These are phyloP conservation scores for Avena insularis DNA, from an alignment of 176 grass and related monocot species.

Conservation along the genomic window DNA sequence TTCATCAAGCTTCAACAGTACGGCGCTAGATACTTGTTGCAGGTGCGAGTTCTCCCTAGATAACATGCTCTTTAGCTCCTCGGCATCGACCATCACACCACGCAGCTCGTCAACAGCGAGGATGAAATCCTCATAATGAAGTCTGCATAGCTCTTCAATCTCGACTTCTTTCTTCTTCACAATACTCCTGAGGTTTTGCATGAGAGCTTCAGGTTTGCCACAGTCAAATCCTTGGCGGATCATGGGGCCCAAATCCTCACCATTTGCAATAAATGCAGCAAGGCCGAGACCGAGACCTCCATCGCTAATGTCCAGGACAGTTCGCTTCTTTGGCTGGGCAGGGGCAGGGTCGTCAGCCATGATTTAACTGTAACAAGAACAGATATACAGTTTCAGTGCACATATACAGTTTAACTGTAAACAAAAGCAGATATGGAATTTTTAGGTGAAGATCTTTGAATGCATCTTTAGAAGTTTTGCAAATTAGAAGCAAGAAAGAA, in stretches of 20 bases:
- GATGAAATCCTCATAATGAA: slow-evolving; percentile 97
- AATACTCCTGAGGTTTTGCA: slow-evolving; percentile 72
- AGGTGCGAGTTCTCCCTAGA: slow-evolving; percentile 59
- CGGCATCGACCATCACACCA: slow-evolving; percentile 80
- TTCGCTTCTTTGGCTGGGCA: slow-evolving; percentile 65
- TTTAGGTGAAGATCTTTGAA: background rate
- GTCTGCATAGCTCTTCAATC: slow-evolving; percentile 87
- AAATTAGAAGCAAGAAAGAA: background rate
- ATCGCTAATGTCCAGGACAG: slow-evolving; percentile 72
- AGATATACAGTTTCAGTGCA: background rate
- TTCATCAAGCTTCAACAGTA: slow-evolving; percentile 63
- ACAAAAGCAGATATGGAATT: background rate
- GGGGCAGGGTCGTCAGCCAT: slow-evolving; percentile 39
- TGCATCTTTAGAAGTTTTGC: background rate
- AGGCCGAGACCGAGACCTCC: slow-evolving; percentile 65
- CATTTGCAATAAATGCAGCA: slow-evolving; percentile 72
- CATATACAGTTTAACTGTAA: slow-evolving; percentile 46
- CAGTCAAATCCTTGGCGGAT: slow-evolving; percentile 75
- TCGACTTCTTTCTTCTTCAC: slow-evolving; percentile 92
- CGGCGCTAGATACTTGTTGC: slow-evolving; percentile 45
- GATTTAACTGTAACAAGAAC: slow-evolving; percentile 49
- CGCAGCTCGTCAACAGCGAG: slow-evolving; percentile 82
- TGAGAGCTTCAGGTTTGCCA: slow-evolving; percentile 81
- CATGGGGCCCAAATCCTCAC: slow-evolving; percentile 85
- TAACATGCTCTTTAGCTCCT: slow-evolving; percentile 76